phyloP scores from a whole-genome alignment of 176 grass and related monocot genomes.

The Areca catechu region DNA sequence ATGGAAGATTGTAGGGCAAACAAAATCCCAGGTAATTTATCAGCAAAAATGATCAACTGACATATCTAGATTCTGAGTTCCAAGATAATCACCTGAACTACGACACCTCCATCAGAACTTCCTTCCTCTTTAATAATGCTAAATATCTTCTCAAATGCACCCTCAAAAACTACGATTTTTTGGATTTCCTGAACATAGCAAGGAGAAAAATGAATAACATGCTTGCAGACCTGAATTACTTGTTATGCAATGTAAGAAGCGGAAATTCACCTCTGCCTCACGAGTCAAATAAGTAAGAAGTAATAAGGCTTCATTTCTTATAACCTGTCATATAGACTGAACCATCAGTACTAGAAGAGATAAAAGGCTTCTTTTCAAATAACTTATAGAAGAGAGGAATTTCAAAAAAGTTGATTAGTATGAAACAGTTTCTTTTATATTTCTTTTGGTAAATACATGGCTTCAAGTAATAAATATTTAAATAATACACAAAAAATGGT shows the following conservation, averaged over 20 bases:
- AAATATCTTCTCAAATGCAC: slow-evolving; percentile 98
- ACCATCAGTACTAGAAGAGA: slow-evolving; percentile 1
- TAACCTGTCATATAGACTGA: slow-evolving; percentile 52
- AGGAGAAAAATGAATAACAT: slow-evolving; percentile 6
- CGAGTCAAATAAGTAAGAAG: slow-evolving; percentile 96
- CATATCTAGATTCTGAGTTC: not conserved
- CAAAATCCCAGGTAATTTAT: too few species aligned
- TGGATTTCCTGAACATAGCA: slow-evolving; percentile 76
- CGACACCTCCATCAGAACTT: slow-evolving; percentile 92
- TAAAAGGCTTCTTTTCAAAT: not conserved
- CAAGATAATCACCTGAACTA: slow-evolving; percentile 77
- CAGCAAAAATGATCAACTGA: slow-evolving; percentile 5
- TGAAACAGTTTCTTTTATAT: too few species aligned
- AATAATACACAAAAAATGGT: too few species aligned
- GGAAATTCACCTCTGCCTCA: slow-evolving; percentile 62
- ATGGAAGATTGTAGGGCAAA: too few species aligned
- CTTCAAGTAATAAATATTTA: too few species aligned
- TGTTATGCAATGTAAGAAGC: not conserved
- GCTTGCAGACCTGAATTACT: slow-evolving; percentile 1
- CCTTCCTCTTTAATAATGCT: slow-evolving; percentile 99
- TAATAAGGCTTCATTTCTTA: slow-evolving; percentile 94
- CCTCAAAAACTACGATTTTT: slow-evolving; percentile 99
- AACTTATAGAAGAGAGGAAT: too few species aligned
- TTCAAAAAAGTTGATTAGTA: too few species aligned
- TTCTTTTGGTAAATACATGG: too few species aligned